Conservation (phyloP, 202 grass and related monocot genomes). For the Setaria italica region DNA sequence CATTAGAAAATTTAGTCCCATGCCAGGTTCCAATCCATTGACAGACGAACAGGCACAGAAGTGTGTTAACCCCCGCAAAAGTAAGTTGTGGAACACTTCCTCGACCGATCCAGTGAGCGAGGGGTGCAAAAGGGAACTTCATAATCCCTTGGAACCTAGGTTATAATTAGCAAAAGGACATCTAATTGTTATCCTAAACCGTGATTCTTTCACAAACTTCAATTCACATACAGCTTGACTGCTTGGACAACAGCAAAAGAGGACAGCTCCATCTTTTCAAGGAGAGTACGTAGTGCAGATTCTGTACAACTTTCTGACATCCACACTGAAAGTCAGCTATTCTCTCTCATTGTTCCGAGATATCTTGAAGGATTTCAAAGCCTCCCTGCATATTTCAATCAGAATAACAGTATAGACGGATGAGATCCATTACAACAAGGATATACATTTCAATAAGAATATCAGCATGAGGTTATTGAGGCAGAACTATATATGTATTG, state of each 20-base stretch:
- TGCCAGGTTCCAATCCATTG: neutral
- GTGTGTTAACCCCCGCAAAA: too few relatives aligned
- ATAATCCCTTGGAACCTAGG: neutral
- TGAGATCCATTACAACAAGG: neutral
- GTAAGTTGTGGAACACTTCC: neutral
- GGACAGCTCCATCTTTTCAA: neutral
- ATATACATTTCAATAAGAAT: neutral
- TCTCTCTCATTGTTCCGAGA: neutral
- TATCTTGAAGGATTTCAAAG: constrained; percentile 18
- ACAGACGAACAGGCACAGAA: too few relatives aligned
- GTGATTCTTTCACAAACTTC: neutral
- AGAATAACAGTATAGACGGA: neutral
- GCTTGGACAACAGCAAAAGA: neutral
- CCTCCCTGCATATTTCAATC: constrained; percentile 12
- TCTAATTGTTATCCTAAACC: neutral
- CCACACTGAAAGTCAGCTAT: neutral
- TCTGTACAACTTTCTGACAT: constrained; percentile 2
- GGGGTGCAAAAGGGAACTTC: neutral
- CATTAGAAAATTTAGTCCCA: neutral
- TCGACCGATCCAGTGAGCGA: neutral
- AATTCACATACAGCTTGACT: neutral
- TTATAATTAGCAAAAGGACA: neutral
- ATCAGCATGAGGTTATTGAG: neutral
- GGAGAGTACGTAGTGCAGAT: neutral
- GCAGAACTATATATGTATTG: neutral